Percentiles rank a stretch among this genome's conserved stretches.
phyloP scores from a whole-genome alignment of 371 early-diverging fungal genomes.

The Capillidium heterosporum region DNA sequence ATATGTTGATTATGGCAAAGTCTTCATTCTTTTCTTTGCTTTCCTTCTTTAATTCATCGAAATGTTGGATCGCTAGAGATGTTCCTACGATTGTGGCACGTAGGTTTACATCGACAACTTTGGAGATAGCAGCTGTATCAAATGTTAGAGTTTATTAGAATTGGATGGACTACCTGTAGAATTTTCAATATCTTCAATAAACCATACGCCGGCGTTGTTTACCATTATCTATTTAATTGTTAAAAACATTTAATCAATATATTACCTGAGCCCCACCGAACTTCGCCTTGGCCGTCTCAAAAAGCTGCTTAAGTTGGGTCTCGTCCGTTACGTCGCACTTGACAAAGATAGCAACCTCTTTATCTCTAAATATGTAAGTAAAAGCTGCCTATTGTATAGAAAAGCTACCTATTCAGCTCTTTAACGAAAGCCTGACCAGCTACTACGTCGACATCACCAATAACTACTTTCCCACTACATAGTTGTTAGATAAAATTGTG shows the following conservation, averaged over 20 bases:
- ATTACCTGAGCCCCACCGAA: constrained; percentile 2
- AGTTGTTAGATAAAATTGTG: neutral
- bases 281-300: neutral
- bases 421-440: neutral
- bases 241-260: neutral
- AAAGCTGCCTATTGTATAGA: neutral
- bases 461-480: neutral
- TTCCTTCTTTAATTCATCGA: neutral
- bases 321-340: neutral
- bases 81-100: neutral
- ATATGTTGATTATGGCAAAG: neutral
- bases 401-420: neutral
- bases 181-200: neutral
- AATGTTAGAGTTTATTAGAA: neutral
- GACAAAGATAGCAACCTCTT: neutral
- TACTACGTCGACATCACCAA: neutral
- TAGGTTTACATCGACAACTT: neutral
- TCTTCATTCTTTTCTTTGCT: neutral
- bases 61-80: neutral
- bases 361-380: neutral
- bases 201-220: neutral
- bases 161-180: neutral
- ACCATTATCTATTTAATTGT: constrained; percentile 1
- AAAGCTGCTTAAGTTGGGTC: neutral
- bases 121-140: neutral